Evolutionary conservation across 2,329 filamentous ascomycete genomes (phyloP).

Genomic region (Neophaeococcomyces mojaviensis): DNA sequence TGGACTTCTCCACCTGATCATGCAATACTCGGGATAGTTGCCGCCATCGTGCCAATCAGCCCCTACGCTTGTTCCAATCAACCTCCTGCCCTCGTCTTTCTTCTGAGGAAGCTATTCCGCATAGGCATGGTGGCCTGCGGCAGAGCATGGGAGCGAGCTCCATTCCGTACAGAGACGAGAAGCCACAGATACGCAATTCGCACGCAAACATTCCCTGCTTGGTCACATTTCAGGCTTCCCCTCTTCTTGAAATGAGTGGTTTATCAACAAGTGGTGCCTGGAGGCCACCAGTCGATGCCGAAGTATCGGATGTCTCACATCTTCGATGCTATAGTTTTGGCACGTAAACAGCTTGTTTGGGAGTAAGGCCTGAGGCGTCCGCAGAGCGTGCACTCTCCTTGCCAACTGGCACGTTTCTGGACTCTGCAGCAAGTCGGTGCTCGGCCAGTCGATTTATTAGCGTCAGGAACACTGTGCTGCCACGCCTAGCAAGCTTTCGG

Average conservation of each 20-base stretch:
- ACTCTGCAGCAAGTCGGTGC: neutral
- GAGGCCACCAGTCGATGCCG: neutral
- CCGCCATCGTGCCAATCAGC: neutral
- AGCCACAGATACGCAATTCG: slow-evolving; percentile 6
- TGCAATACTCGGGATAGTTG: neutral
- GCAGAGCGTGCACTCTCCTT: neutral
- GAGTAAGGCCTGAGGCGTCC: neutral
- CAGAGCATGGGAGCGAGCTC: neutral
- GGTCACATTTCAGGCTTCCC: slow-evolving; percentile 7
- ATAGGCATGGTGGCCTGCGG: neutral
- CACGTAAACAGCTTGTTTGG: neutral
- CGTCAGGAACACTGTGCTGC: slow-evolving; percentile 7
- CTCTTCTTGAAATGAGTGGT: neutral
- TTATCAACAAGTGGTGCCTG: slow-evolving; percentile 1
- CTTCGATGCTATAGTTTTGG: neutral
- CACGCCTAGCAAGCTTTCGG: neutral
- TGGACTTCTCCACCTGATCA: neutral
- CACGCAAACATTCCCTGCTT: slow-evolving; percentile 1
- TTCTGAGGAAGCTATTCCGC: neutral
- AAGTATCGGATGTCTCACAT: neutral
- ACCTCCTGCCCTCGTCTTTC: neutral
- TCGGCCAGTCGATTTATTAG: neutral
- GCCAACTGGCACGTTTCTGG: neutral
- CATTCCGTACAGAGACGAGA: neutral
- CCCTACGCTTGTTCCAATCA: neutral